Conservation (phyloP, 441 rosid genomes). For the Populus hybrid region DNA sequence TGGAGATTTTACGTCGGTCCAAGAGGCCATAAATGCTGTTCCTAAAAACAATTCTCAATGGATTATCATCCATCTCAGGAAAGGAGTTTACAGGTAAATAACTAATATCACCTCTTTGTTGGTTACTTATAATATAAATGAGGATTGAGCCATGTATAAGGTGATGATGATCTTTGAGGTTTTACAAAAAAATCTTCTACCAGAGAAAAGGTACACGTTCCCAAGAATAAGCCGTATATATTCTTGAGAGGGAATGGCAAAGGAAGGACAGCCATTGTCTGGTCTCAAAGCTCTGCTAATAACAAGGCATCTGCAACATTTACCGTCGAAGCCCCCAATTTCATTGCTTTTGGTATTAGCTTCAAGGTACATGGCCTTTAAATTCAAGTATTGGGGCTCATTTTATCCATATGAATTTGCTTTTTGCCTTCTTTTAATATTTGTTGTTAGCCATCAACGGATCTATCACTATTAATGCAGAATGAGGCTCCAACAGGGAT, state of each 20-base stretch:
- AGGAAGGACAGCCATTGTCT: slow-evolving; percentile 62
- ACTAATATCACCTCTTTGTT: background rate
- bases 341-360: slow-evolving; percentile 74
- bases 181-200: background rate
- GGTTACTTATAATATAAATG: background rate
- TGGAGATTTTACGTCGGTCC: slow-evolving; percentile 67
- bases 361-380: slow-evolving; percentile 44
- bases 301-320: slow-evolving; percentile 76
- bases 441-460: background rate
- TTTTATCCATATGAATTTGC: background rate
- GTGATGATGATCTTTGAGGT: background rate
- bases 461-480: slow-evolving; percentile 26
- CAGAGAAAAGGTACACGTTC: slow-evolving; percentile 75
- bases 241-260: slow-evolving; percentile 93
- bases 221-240: slow-evolving; percentile 61
- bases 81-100: slow-evolving; percentile 72
- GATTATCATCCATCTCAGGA: slow-evolving; percentile 77
- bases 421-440: background rate
- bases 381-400: background rate
- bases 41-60: slow-evolving; percentile 60
- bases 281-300: slow-evolving; percentile 50
- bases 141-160: no score
- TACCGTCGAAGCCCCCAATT: slow-evolving; percentile 53
- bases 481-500: slow-evolving; percentile 77
- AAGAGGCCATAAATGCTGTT: slow-evolving; percentile 71